Evolutionary conservation across 163 green algal genomes (phyloP).

Genomic region (Trebouxia gelatinosa): DNA sequence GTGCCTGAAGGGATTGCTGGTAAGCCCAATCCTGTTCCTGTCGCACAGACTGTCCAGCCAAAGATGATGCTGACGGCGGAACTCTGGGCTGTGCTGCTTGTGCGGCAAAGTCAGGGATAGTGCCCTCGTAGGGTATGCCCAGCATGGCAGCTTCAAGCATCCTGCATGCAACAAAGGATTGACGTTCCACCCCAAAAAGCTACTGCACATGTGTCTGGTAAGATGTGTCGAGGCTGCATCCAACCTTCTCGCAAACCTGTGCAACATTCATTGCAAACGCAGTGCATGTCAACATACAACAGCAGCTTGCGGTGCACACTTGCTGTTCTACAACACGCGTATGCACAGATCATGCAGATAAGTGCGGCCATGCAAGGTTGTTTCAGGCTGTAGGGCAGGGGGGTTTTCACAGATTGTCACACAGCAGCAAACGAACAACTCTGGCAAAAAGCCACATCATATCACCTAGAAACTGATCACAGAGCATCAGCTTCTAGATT

Average conservation of each 20-base stretch:
- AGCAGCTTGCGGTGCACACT: too few relatives aligned
- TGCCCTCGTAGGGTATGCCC: slow-evolving; percentile 70
- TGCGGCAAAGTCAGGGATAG: slow-evolving; percentile 49
- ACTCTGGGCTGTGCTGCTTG: slow-evolving; percentile 1
- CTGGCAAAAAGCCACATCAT: too few relatives aligned
- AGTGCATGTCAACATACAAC: too few relatives aligned
- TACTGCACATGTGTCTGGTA: neutral
- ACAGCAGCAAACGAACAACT: too few relatives aligned
- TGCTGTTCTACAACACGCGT: neutral
- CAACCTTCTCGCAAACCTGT: neutral
- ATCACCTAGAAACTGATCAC: too few relatives aligned
- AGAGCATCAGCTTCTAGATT: too few relatives aligned
- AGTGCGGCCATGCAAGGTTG: too few relatives aligned
- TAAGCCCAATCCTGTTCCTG: slow-evolving; percentile 72
- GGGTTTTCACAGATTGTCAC: too few relatives aligned
- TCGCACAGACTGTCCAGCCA: slow-evolving; percentile 45
- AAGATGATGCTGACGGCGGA: slow-evolving; percentile 36
- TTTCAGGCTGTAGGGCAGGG: too few relatives aligned
- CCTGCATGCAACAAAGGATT: slow-evolving; percentile 5
- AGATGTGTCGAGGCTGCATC: neutral
- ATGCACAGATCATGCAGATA: neutral
- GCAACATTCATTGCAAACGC: neutral
- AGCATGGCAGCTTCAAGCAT: slow-evolving; percentile 85
- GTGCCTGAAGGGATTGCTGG: slow-evolving; percentile 65
- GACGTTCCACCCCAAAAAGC: neutral